Evolutionary conservation across 495 filamentous ascomycete species (phyloP).

Genomic region (Polyplosphaeria fusca): DNA sequence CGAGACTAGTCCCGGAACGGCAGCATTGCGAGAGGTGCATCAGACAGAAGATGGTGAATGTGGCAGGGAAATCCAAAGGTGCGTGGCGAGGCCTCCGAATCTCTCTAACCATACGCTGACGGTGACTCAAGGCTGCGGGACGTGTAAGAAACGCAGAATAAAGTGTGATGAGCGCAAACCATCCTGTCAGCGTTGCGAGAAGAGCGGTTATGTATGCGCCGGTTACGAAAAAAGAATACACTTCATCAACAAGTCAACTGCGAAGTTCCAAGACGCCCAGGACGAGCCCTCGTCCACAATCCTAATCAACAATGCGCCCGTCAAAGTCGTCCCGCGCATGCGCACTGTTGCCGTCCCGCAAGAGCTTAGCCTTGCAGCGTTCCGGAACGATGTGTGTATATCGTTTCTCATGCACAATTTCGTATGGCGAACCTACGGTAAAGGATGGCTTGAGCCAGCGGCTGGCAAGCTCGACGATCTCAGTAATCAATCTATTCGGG

Average conservation of each 20-base stretch:
- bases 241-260: slow-evolving; percentile 16
- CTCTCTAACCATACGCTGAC: not conserved
- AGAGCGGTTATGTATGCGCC: slow-evolving; percentile 19
- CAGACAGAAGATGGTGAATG: slow-evolving; percentile 14
- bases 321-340: slow-evolving; percentile 17
- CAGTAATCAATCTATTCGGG: slow-evolving; percentile 3
- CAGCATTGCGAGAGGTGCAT: slow-evolving; percentile 15
- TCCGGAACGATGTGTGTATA: slow-evolving; percentile 19
- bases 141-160: slow-evolving; percentile 23
- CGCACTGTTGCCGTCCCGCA: slow-evolving; percentile 3
- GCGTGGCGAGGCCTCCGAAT: too few relatives aligned
- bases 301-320: not conserved
- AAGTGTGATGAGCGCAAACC: slow-evolving; percentile 29
- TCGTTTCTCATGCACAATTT: slow-evolving; percentile 27
- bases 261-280: not conserved
- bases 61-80: slow-evolving; percentile 25
- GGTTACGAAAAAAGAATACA: slow-evolving; percentile 13
- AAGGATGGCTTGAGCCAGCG: slow-evolving; percentile 14
- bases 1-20: slow-evolving; percentile 5
- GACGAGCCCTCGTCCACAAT: not conserved
- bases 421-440: slow-evolving; percentile 25
- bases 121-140: slow-evolving; percentile 9
- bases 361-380: slow-evolving; percentile 19
- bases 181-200: slow-evolving; percentile 23
- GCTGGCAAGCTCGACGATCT: slow-evolving; percentile 5